Conservation (phyloP, 2,329 filamentous ascomycete species). For the Fusarium luffae region DNA sequence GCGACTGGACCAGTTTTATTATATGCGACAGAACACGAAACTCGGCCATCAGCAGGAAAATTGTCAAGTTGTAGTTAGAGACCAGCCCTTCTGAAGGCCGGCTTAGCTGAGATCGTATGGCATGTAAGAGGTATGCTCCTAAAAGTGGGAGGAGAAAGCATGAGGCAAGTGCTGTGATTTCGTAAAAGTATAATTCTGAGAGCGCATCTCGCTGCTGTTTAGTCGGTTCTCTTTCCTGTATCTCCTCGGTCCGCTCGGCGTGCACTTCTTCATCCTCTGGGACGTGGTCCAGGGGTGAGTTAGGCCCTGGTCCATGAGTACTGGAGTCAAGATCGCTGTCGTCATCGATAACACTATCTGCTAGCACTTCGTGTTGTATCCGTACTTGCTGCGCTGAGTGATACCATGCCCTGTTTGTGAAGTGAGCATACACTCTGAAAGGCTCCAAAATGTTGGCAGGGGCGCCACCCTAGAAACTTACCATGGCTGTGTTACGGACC, state of each 20-base stretch:
- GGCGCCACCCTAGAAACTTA: conserved; percentile 55
- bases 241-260: conserved; percentile 33
- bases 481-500: conserved; percentile 92
- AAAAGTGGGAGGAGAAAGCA: conserved; percentile 84
- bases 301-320: conserved; percentile 31
- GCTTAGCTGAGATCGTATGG: conserved; percentile 82
- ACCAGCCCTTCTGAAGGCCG: conserved; percentile 87
- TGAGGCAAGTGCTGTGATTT: conserved; percentile 76
- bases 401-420: conserved; percentile 66
- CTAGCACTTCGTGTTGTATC: conserved; percentile 59
- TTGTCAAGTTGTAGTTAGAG: conserved; percentile 91
- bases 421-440: conserved; percentile 11
- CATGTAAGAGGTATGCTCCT: conserved; percentile 86
- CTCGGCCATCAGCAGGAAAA: conserved; percentile 90
- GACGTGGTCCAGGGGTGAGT: conserved; percentile 54
- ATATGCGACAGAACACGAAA: conserved; percentile 84
- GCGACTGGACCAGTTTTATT: conserved; percentile 80
- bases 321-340: conserved; percentile 56
- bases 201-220: conserved; percentile 56
- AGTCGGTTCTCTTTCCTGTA: conserved; percentile 20
- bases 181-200: conserved; percentile 77
- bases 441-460: background rate
- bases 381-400: conserved; percentile 74
- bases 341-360: conserved; percentile 57
- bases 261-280: conserved; percentile 53